Conservation (phyloP, 176 grass and related monocot species). For the Olyra latifolia region DNA sequence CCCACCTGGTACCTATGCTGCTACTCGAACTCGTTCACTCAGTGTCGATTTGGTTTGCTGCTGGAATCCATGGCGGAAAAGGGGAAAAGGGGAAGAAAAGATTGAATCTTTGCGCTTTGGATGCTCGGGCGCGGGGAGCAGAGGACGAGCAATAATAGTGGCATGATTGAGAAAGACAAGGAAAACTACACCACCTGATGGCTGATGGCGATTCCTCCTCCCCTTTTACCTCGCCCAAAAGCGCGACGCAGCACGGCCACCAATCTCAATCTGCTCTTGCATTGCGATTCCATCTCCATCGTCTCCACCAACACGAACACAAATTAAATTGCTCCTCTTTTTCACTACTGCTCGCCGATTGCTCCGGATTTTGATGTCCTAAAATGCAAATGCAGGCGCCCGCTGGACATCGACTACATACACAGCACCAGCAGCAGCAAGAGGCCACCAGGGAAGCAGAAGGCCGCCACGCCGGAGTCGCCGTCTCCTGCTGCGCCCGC, state of each 20-base stretch:
- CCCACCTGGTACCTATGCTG: conserved; percentile 58
- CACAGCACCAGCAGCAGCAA: conserved; percentile 76
- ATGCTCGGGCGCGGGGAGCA: conserved; percentile 49
- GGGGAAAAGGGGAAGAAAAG: background rate
- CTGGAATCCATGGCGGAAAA: background rate
- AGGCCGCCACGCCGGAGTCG: conserved; percentile 44
- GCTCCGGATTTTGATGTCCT: no score
- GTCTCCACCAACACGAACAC: no score
- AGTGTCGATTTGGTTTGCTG: background rate
- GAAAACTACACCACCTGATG: background rate
- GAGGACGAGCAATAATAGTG: conserved; percentile 48
- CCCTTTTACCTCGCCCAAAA: conserved; percentile 16
- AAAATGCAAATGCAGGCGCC: conserved; percentile 57
- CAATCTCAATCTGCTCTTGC: conserved; percentile 21
- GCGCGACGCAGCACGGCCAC: background rate
- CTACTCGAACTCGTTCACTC: background rate
- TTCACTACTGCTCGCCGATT: background rate
- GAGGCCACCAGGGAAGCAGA: conserved; percentile 66
- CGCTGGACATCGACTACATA: conserved; percentile 90
- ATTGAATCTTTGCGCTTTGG: conserved; percentile 26
- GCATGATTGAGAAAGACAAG: conserved; percentile 49
- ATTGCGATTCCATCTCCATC: conserved; percentile 21
- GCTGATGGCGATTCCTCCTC: conserved; percentile 38
- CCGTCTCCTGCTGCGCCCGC: conserved; percentile 7
- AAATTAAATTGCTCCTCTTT: no score